Conservation (phyloP, 345 rosid species). For the Microthlaspi erraticum region DNA sequence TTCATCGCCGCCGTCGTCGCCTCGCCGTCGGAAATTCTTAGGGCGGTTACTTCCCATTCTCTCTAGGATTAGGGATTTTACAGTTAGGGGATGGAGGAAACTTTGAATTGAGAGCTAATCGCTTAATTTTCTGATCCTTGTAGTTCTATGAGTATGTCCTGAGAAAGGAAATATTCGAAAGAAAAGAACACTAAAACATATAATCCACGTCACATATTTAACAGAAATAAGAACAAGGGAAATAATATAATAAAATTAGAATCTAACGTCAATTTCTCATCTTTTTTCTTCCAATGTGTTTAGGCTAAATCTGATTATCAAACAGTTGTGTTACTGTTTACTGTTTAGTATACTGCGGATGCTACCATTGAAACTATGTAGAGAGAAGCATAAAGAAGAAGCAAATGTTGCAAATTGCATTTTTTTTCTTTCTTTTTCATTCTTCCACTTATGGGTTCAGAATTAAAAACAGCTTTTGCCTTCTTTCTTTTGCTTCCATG, state of each 20-base stretch:
- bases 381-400: background rate
- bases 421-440: background rate
- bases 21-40: slow-evolving; percentile 84
- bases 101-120: background rate
- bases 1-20: slow-evolving; percentile 48
- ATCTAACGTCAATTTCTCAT: background rate
- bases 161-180: background rate
- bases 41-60: slow-evolving; percentile 63
- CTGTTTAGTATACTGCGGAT: no score
- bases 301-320: no score
- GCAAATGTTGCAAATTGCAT: slow-evolving; percentile 27
- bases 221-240: no score
- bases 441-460: slow-evolving; percentile 14
- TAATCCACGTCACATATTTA: no score
- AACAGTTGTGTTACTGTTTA: no score
- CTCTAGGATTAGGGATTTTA: slow-evolving; percentile 30
- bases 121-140: background rate
- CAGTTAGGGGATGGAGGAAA: slow-evolving; percentile 14
- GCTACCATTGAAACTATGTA: slow-evolving; percentile 14
- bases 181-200: background rate
- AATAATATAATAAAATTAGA: no score
- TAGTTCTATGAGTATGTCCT: background rate
- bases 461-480: slow-evolving; percentile 28
- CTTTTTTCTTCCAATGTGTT: background rate
- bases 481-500: slow-evolving; percentile 24